A percentile compares a stretch with the other conserved stretches of the same genome.
phyloP scores from a whole-genome alignment of 345 rosid species.

The Litchi chinensis region DNA sequence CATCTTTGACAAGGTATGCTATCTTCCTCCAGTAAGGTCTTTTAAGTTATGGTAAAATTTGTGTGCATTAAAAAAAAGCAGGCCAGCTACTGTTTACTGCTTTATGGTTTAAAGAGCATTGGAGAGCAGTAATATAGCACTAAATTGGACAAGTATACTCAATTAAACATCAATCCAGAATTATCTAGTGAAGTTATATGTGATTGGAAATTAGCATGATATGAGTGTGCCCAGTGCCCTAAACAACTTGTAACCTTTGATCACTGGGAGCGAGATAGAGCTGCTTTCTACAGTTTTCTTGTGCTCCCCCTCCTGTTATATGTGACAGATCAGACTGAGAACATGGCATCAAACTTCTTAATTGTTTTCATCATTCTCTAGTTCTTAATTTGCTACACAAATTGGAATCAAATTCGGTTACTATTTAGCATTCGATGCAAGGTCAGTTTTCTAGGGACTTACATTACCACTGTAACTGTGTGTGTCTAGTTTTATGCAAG shows the following conservation, averaged over 20 bases:
- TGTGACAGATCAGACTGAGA: not conserved
- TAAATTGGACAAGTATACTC: not conserved
- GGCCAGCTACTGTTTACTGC: not conserved
- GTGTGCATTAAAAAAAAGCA: not conserved
- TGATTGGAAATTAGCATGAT: not conserved
- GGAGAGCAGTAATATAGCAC: slow-evolving; percentile 1
- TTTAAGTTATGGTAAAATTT: not conserved
- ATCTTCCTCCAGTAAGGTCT: slow-evolving; percentile 7
- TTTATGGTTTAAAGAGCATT: not conserved
- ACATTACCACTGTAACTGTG: not conserved
- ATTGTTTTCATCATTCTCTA: not conserved
- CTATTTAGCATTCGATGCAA: not conserved
- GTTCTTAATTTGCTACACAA: not conserved
- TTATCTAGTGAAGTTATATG: not conserved
- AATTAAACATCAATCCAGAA: not conserved
- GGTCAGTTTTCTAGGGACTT: not conserved
- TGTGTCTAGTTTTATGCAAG: not conserved
- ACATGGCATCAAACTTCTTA: not conserved
- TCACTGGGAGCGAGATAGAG: not conserved
- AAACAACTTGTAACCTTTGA: not conserved
- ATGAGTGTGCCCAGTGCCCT: not conserved
- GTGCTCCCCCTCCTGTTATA: not conserved
- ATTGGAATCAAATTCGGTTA: not conserved
- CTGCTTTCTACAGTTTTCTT: not conserved
- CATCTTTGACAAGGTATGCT: slow-evolving; percentile 69